Percentiles rank a stretch among this genome's conserved stretches.
Conservation (phyloP, 2,329 filamentous ascomycete genomes). For the Colletotrichum somersetense region DNA sequence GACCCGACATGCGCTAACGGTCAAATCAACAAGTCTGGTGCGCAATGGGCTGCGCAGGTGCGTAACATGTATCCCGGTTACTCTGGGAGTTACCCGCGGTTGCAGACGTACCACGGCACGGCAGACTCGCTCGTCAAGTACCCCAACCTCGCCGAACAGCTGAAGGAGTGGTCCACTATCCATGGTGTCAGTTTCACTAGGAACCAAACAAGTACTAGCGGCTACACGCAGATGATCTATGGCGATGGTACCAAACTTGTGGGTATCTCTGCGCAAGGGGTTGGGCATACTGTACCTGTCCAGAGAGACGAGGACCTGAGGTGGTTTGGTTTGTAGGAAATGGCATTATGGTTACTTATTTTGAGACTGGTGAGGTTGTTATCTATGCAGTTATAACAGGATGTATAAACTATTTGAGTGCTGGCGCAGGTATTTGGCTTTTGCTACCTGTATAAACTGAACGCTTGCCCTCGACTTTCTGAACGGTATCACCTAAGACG, state of each 20-base stretch:
- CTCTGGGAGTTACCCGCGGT: conserved; percentile 48
- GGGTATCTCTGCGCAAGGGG: conserved; percentile 48
- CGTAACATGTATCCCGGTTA: conserved; percentile 51
- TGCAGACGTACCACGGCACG: conserved; percentile 51
- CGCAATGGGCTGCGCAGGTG: conserved; percentile 59
- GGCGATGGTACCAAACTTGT: conserved; percentile 51
- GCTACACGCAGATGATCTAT: conserved; percentile 51
- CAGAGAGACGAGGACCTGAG: conserved; percentile 42
- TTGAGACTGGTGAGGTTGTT: too few relatives aligned
- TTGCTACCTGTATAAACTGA: conserved; percentile 44
- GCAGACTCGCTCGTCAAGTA: conserved; percentile 54
- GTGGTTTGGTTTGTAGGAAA: conserved; percentile 43
- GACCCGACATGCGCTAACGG: conserved; percentile 57
- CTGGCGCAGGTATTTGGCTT: conserved; percentile 42
- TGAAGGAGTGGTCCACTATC: conserved; percentile 44
- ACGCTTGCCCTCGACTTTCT: conserved; percentile 44
- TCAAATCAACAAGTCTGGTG: conserved; percentile 53
- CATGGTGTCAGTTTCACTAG: conserved; percentile 44
- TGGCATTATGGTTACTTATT: too few relatives aligned
- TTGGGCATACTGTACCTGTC: conserved; percentile 49
- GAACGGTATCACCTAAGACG: conserved; percentile 39
- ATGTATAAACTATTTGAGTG: too few relatives aligned
- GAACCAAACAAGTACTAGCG: conserved; percentile 46
- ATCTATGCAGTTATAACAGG: too few relatives aligned
- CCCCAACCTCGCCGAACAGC: conserved; percentile 41